Evolutionary conservation across 345 rosid species (phyloP), one percentile per base, ranked within the genome.

Genomic region (Pugionium cornutum): DNA sequence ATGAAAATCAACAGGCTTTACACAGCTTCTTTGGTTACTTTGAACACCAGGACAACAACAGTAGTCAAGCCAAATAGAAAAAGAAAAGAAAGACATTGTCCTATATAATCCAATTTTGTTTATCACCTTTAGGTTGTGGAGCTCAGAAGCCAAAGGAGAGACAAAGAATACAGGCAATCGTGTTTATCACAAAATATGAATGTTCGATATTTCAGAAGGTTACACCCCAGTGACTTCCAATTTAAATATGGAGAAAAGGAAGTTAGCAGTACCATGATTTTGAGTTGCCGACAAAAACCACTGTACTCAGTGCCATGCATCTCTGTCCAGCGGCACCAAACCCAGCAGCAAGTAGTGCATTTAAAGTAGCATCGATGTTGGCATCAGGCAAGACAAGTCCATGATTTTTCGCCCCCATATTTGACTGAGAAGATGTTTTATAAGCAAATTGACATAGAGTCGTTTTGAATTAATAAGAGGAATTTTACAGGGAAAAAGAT

Each of bases 261-360:
- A 45, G 55, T 9, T 4, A 58, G 41, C 48, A 68, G 56, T 89
- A 92, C 97, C 96, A 89, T 72, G 91, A 62, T 53, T 83, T 79
- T 40, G 98, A 70, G 57, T 68, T 79, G 54, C 97, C 97, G 35
- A 92, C 97, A 62, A 92, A 92, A 49, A 89, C 95, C 50, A 89
- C 84, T 2, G 89, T 86, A 80, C 98, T 92, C 28, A 92, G 87
- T 30, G 97, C 97, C 98, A 92, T 92, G 80, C 98, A 92, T 75
- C 98, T 85, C 65, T 89, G 98, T 67, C 98, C 98, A 47, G 97
- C 97, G 52, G 98, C 98, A 75, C 97, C 98, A 83, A 92, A 92
- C 26, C 97, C 98, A 70, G 98, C 98, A 67, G 96, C 97, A 71
- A 78, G 83, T 60, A 92, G 70, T 25, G 98, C 96, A 75, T 86